Evolutionary conservation across 306 rosid genomes (phyloP), one percentile per base, ranked within the genome.

Genomic region (Rosa rugosa): DNA sequence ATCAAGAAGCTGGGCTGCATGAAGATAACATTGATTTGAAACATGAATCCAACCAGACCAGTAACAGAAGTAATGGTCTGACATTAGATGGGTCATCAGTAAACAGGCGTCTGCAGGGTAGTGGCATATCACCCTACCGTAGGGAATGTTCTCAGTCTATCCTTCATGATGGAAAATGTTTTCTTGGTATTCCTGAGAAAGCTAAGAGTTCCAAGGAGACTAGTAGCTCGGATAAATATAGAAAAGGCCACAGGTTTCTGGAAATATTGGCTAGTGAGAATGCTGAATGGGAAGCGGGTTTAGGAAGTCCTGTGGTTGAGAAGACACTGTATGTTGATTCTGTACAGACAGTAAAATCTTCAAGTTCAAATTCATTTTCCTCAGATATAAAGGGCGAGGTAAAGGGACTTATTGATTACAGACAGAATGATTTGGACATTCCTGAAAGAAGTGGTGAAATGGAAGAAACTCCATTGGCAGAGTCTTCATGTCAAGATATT

Each of bases 261-360:
- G 87, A 81, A 73, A 69, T 82, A 70, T 72, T 80, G 77, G 56
- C 79, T 9, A 53, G 57, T 44, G 90, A 89, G 72, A 71, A 78
- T 60, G 53, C 77, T 57, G 80, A 50, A 69, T 20, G 74, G 45
- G 89, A 86, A 59, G 73, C 83, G 31, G 81, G 81, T 75, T 79
- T 73, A 56, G 81, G 66, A n/a, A 87, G 90, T 66, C 89, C 87
- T 54, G 75, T 79, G 57, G 86, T 72, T 81, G 99, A 95, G 88
- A 95, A 92, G 90, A 92, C 97, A 83, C 86, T 87, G 23, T 83
- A 90, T 80, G 72, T 95, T 7, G 99, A 95, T 77, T 91, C 89
- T 53, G 82, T 87, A 60, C 86, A 81, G 8, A 85, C 79, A 65
- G 75, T 75, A 6, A 86, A 82, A 77, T 82, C 91, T 77, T 80